phyloP scores from a whole-genome alignment of 2,329 filamentous ascomycete species.

The Proliferodiscus dingleyae region DNA sequence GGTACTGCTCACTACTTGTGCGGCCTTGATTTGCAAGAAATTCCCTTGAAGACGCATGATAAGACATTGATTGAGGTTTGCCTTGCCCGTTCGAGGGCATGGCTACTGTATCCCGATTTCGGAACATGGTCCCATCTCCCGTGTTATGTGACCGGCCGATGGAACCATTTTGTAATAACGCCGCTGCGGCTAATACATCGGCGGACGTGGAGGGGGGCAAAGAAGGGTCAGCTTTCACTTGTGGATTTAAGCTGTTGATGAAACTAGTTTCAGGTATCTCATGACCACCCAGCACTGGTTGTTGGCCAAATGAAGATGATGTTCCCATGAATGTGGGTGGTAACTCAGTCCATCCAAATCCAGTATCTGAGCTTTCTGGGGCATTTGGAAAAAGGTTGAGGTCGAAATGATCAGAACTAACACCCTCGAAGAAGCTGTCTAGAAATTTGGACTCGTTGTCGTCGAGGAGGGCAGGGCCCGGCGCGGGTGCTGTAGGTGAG shows the following conservation, averaged over 20 bases:
- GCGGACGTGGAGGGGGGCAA: slow-evolving; percentile 34
- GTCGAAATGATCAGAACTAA: slow-evolving; percentile 47
- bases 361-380: slow-evolving; percentile 45
- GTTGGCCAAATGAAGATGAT: slow-evolving; percentile 56
- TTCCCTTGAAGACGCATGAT: slow-evolving; percentile 11
- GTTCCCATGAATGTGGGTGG: slow-evolving; percentile 64
- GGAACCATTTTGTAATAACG: slow-evolving; percentile 41
- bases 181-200: slow-evolving; percentile 58
- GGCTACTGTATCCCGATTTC: slow-evolving; percentile 13
- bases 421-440: slow-evolving; percentile 51
- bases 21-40: slow-evolving; percentile 13
- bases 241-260: slow-evolving; percentile 14
- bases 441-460: slow-evolving; percentile 57
- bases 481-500: slow-evolving; percentile 57
- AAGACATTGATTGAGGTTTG: slow-evolving; percentile 25
- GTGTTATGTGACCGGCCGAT: slow-evolving; percentile 27
- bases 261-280: slow-evolving; percentile 18
- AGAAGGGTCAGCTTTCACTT: slow-evolving; percentile 12
- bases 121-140: slow-evolving; percentile 23
- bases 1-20: slow-evolving; percentile 15
- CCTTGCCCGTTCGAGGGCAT: slow-evolving; percentile 15
- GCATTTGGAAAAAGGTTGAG: slow-evolving; percentile 39
- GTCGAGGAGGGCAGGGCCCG: slow-evolving; percentile 60
- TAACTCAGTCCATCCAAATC: slow-evolving; percentile 51
- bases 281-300: slow-evolving; percentile 20